Evolutionary conservation across 1,284 basidiomycete genomes (phyloP).

Genomic region (Singerocomus rubriflavus): DNA sequence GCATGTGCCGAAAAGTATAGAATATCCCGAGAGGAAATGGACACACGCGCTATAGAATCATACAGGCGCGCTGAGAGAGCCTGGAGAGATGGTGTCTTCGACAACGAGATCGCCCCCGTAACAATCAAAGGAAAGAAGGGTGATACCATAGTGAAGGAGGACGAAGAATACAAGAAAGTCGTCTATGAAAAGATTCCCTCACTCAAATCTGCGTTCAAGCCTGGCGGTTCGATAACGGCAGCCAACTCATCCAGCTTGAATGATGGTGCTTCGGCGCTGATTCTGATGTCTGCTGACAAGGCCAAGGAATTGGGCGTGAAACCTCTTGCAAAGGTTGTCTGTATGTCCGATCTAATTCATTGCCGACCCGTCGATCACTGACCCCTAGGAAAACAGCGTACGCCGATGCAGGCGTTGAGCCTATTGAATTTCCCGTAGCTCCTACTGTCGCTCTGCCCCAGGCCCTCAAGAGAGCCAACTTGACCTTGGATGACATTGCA

Average conservation of each 20-base stretch:
- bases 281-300: slow-evolving; percentile 90
- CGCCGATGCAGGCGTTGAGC: slow-evolving; percentile 95
- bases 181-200: slow-evolving; percentile 90
- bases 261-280: slow-evolving; percentile 95
- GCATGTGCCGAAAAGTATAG: slow-evolving; percentile 78
- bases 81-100: slow-evolving; percentile 85
- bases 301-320: slow-evolving; percentile 85
- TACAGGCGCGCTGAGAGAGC: slow-evolving; percentile 91
- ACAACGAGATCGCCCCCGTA: slow-evolving; percentile 90
- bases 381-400: slow-evolving; percentile 59
- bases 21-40: slow-evolving; percentile 85
- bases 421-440: slow-evolving; percentile 96
- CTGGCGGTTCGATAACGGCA: slow-evolving; percentile 88
- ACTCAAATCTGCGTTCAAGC: slow-evolving; percentile 87
- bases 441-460: slow-evolving; percentile 90
- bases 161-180: slow-evolving; percentile 97
- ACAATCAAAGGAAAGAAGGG: slow-evolving; percentile 95
- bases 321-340: slow-evolving; percentile 88
- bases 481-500: slow-evolving; percentile 83
- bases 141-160: slow-evolving; percentile 85
- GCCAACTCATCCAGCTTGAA: slow-evolving; percentile 96
- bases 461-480: slow-evolving; percentile 85
- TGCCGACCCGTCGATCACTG: slow-evolving; percentile 11
- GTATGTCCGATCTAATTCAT: slow-evolving; percentile 45
- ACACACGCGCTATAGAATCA: slow-evolving; percentile 90